A percentile compares a stretch with the other conserved stretches of the same genome.
phyloP scores from a whole-genome alignment of 345 rosid genomes.

The rapeseed (Brassica napus) region DNA sequence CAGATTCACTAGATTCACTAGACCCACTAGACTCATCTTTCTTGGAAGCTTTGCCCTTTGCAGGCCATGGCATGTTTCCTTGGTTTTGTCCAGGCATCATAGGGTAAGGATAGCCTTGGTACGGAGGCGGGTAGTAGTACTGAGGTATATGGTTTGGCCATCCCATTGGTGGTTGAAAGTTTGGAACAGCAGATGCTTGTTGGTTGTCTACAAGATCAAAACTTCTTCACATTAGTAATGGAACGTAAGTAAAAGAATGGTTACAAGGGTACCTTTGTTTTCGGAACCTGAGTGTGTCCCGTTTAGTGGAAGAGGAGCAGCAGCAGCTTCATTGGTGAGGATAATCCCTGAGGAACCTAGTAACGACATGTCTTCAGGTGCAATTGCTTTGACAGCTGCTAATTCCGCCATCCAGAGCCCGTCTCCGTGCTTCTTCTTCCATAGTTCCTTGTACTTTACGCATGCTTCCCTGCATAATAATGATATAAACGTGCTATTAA shows the following conservation, averaged over 20 bases:
- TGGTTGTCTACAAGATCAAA: conserved; percentile 35
- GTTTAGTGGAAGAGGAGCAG: conserved; percentile 38
- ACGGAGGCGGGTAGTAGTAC: conserved; percentile 66
- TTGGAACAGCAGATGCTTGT: conserved; percentile 38
- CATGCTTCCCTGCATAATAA: conserved; percentile 65
- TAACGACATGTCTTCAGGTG: conserved; percentile 54
- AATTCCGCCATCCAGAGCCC: conserved; percentile 85
- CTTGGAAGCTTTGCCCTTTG: conserved; percentile 46
- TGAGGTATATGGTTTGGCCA: conserved; percentile 79
- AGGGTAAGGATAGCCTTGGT: conserved; percentile 74
- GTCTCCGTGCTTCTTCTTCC: conserved; percentile 70
- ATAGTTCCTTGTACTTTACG: conserved; percentile 66
- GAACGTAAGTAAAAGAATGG: background rate
- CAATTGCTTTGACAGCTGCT: conserved; percentile 73
- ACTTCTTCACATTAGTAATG: conserved; percentile 3
- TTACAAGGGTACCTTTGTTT: background rate
- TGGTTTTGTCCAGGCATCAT: conserved; percentile 53
- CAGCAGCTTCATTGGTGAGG: conserved; percentile 55
- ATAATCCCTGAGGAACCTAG: conserved; percentile 64
- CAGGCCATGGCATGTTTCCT: conserved; percentile 53
- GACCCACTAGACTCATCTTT: conserved; percentile 43
- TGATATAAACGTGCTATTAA: background rate
- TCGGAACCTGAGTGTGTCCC: conserved; percentile 31
- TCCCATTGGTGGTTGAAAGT: conserved; percentile 55
- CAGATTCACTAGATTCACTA: conserved; percentile 54